Base-by-base conservation (phyloP, 2,329 filamentous ascomycete genomes). In the Pseudopyricularia cyperi region DNA sequence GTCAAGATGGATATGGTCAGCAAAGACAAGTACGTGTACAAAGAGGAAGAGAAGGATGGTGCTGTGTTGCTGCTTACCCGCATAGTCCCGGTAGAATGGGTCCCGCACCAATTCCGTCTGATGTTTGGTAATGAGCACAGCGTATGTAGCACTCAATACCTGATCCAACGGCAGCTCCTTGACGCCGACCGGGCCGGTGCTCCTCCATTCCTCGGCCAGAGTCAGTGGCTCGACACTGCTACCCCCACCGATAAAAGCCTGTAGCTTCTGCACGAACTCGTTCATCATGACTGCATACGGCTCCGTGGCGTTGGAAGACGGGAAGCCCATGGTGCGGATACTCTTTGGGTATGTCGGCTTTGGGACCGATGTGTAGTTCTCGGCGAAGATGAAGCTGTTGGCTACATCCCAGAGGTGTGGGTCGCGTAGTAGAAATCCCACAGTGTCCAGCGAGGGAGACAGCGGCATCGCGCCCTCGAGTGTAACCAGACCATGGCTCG, bases 401-500 rank as follows among this genome's bases (percentile, higher is more conserved):
- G 63, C 65, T 5, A 42, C 53, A 48, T 67, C 65, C 66, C 65
- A 68, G 3, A 68, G 47, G 0, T 53, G 49, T 1, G 65, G 60
- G 49, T 69, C 65, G 14, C 71, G 62, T 5, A 64, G 58, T 17
- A 74, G 58, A 50, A 74, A 66, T 0, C 71, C 72, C 0, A 69
- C 62, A 0, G 72, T 76, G 50, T 76, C 73, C 15, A 73, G 62
- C 0, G 62, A 60, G 0, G 67, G 61, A 0, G 64, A 66, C 1
- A 76, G 57, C 0, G 73, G 70, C 55, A 73, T 63, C 3, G 69
- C 70, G 2, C 65, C 57, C n/a, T 70, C 67, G 0, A 74, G 60
- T 0, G 56, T 57, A 4, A 73, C 67, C 4, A 71, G 59, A 0
- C 61, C 67, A 6, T 70, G 67, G 46, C 66, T 67, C 0, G 72